Conservation (phyloP, 257 asterid genomes). For the Salvia rosmarinus region DNA sequence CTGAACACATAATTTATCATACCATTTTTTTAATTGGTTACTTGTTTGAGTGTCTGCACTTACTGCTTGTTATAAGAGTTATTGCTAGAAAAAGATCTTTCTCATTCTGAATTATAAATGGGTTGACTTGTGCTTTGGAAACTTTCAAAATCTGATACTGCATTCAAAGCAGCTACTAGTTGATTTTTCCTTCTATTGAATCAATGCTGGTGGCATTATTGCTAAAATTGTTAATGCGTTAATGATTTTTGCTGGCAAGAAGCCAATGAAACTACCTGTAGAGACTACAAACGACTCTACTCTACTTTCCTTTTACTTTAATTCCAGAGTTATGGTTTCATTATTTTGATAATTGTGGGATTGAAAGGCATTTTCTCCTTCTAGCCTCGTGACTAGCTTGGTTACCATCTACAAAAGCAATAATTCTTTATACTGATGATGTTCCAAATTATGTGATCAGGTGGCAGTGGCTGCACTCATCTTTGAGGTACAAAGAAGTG, state of each 20-base stretch:
- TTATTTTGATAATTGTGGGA: background rate
- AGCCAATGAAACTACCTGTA: conserved; percentile 1
- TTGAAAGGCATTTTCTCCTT: background rate
- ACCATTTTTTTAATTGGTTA: background rate
- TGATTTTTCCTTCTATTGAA: conserved; percentile 12
- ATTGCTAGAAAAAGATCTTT: conserved; percentile 15
- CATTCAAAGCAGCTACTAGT: background rate
- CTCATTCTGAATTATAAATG: background rate
- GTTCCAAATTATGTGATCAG: conserved; percentile 43
- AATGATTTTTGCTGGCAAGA: conserved; percentile 10
- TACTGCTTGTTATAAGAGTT: background rate
- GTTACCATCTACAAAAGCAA: conserved; percentile 4
- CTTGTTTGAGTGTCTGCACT: conserved; percentile 1
- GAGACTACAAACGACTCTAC: conserved; percentile 11
- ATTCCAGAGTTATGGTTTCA: background rate
- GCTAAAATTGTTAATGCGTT: background rate
- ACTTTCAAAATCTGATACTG: background rate
- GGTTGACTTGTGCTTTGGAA: background rate
- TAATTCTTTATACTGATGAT: background rate
- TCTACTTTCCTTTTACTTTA: background rate
- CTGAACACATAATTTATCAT: background rate
- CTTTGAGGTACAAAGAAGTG: conserved; percentile 90
- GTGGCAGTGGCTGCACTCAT: conserved; percentile 82
- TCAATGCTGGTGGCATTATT: conserved; percentile 8
- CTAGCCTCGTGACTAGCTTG: background rate